Evolutionary conservation across 2,329 filamentous ascomycete species (phyloP).

Genomic region (Exophiala aquamarina): DNA sequence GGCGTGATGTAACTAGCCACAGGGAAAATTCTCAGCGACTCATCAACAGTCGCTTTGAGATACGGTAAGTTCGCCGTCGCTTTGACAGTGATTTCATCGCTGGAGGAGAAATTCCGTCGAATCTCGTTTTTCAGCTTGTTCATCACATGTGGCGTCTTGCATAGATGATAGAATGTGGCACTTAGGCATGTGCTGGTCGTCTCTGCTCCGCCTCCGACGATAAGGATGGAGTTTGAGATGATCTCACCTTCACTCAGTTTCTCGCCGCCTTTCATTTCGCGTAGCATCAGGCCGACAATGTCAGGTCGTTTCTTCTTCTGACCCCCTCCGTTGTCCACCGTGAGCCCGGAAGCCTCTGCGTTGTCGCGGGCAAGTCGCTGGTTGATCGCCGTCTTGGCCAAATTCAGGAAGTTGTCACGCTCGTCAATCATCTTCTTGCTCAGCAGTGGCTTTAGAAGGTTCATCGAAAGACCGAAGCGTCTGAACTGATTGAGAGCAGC

Average conservation of each 20-base stretch:
- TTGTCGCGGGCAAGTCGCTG: conserved; percentile 10
- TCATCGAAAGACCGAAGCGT: conserved; percentile 10
- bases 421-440: conserved; percentile 11
- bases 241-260: conserved; percentile 69
- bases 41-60: conserved; percentile 17
- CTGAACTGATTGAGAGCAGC: conserved; percentile 18
- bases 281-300: conserved; percentile 18
- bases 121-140: conserved; percentile 37
- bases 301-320: conserved; percentile 55
- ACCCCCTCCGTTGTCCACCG: conserved; percentile 62
- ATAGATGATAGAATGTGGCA: conserved; percentile 43
- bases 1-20: conserved; percentile 14
- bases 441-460: conserved; percentile 10
- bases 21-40: conserved; percentile 18
- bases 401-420: conserved; percentile 14
- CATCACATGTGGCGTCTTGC: conserved; percentile 35
- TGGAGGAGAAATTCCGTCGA: conserved; percentile 34
- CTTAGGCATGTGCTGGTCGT: conserved; percentile 66
- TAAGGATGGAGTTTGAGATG: conserved; percentile 35
- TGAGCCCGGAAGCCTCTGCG: neutral
- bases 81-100: conserved; percentile 37
- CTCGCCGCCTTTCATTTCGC: conserved; percentile 44
- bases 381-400: conserved; percentile 6
- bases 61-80: conserved; percentile 16
- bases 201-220: conserved; percentile 72